Conservation (phyloP, 1,139 yeast species). For the Sugiyamaella sp. region DNA sequence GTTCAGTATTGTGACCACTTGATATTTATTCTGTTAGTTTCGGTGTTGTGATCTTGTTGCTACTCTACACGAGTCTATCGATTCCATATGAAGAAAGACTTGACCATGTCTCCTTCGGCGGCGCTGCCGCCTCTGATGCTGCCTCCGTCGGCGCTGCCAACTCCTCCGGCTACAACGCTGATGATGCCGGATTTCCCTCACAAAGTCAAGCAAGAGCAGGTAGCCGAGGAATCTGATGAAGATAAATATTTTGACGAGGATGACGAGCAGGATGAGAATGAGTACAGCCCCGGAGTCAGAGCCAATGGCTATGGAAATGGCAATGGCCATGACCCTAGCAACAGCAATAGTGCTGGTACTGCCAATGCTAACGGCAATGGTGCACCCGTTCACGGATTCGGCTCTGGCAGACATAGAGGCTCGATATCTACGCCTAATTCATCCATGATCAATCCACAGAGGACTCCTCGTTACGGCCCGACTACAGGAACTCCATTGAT, state of each 20-base stretch:
- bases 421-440: slow-evolving; percentile 3
- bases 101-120: slow-evolving; percentile 13
- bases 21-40: too few relatives aligned
- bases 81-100: slow-evolving; percentile 6
- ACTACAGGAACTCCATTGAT: slow-evolving; percentile 22
- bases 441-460: slow-evolving; percentile 1
- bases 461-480: slow-evolving; percentile 13
- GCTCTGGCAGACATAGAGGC: not conserved
- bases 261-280: slow-evolving; percentile 16
- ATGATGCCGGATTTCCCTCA: slow-evolving; percentile 9
- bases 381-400: not conserved
- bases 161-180: slow-evolving; percentile 19
- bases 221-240: slow-evolving; percentile 10
- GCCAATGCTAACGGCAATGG: not conserved
- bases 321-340: not conserved
- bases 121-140: slow-evolving; percentile 17
- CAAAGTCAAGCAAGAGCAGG: slow-evolving; percentile 4
- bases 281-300: not conserved
- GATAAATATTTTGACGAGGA: slow-evolving; percentile 21
- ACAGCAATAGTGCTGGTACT: not conserved
- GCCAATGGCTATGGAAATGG: not conserved
- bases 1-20: too few relatives aligned
- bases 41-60: too few relatives aligned
- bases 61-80: not conserved
- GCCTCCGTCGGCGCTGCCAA: slow-evolving; percentile 21